phyloP scores from a whole-genome alignment of 2,329 filamentous ascomycete species.

The Parafenestella ontariensis region DNA sequence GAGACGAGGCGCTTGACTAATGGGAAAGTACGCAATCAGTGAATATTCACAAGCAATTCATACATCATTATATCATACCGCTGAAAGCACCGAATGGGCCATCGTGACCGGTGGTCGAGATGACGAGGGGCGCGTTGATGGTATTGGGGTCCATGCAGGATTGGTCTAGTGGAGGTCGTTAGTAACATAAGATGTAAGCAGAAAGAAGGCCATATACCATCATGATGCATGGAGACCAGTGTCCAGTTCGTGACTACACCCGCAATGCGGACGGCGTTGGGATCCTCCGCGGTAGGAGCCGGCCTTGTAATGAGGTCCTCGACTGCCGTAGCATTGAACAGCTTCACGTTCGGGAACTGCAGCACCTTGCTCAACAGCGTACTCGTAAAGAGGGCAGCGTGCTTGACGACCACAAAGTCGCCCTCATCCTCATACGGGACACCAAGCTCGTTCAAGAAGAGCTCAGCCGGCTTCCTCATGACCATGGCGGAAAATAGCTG shows the following conservation, averaged over 20 bases:
- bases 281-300: slow-evolving; percentile 47
- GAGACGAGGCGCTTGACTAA: slow-evolving; percentile 87
- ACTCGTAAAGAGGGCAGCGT: slow-evolving; percentile 89
- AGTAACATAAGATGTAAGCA: slow-evolving; percentile 3
- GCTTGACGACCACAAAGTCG: slow-evolving; percentile 90
- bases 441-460: slow-evolving; percentile 80
- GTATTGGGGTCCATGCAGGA: slow-evolving; percentile 98
- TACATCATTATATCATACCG: not conserved
- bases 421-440: slow-evolving; percentile 89
- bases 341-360: slow-evolving; percentile 87
- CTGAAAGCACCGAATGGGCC: slow-evolving; percentile 86
- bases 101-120: slow-evolving; percentile 91
- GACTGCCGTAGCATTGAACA: slow-evolving; percentile 93
- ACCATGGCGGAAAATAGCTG: slow-evolving; percentile 97
- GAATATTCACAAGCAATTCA: not conserved
- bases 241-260: slow-evolving; percentile 98
- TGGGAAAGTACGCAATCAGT: not conserved
- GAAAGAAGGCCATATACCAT: slow-evolving; percentile 17
- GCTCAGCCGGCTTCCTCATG: slow-evolving; percentile 90
- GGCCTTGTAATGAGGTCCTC: slow-evolving; percentile 91
- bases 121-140: slow-evolving; percentile 88
- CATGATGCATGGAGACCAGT: slow-evolving; percentile 72
- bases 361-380: slow-evolving; percentile 86
- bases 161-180: slow-evolving; percentile 69
- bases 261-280: slow-evolving; percentile 71